Evolutionary conservation across 352 stramenopile genomes (phyloP), one percentile per base, ranked within the genome.

Genomic region (Phytophthora hybrid): DNA sequence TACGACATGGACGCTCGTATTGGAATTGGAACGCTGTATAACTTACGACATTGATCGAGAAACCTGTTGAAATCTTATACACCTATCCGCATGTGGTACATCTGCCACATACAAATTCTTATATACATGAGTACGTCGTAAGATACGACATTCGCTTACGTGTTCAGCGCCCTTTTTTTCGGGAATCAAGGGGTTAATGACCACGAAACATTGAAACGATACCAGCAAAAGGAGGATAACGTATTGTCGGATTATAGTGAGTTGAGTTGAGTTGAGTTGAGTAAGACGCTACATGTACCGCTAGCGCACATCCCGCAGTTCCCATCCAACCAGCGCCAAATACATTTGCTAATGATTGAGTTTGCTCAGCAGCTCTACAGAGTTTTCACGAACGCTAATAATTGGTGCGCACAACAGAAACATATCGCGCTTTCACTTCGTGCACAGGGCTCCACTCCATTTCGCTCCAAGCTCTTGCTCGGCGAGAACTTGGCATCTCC

Each of bases 1-100:
- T 66, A 59, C 60, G 49, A 59, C 60, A 39, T 66, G 14, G 37
- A 16, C 14, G 16, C 41, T 18, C 34, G 1, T 13, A 1, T 41
- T 41, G 34, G 34, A 41, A 13, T 41, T 13, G 34, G 41, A 26
- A 66, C 8, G 60, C 4, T 59, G 60, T 49, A 66, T 21, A 59
- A 66, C 49, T 59, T 47, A 66, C 60, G 49, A 59, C 32, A 59
- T 66, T 66, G 49, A 11, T 58, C 8, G 10, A 26, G 5, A 59
- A 53, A 59, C 60, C 60, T 66, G 16, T 59, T 7, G 14, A 69
- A 37, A 69, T 16, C 37, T 69, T 55, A 69, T 62, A 31, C 19
- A 60, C 51, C 52, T 61, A 54, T 29, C 61, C 51, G 4, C 51
- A 61, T 5, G 52, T 34, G 16, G 49, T 34, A 16, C 16, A 16